Base-by-base conservation (phyloP, 805 yeast species). In the Candida vaughaniae region DNA sequence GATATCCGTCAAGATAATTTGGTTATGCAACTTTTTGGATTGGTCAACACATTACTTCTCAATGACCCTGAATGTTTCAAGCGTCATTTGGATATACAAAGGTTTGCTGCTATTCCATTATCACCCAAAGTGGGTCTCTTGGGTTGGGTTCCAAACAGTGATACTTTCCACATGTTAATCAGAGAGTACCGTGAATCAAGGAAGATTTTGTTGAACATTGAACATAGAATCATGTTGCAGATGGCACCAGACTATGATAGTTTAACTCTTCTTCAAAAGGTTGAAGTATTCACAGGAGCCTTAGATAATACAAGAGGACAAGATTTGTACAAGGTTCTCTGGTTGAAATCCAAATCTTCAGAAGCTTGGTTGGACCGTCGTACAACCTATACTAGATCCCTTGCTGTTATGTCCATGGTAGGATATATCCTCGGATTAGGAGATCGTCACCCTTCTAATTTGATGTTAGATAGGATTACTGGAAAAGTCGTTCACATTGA, bases 401-500 rank as follows among this genome's bases (percentile, higher is more conserved):
- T 93, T 46, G 99, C 99, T 0, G 96, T 88, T 4, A 95, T 93
- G 98, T 91, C 98, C 0, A 93, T 93, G 96, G 96, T 85, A 29
- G 99, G 99, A 1, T 93, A 93, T 58, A 91, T 93, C 36, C 70
- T 93, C 16, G 99, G 99, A 10, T 71, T 93, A 15, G 99, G 99
- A 43, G 99, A 93, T 59, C 78, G 99, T 44, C 99, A 93, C 62
- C 99, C 99, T 18, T 87, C 97, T 20, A 93, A 93, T 55, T 73
- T 93, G 63, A 87, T 93, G 97, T 76, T 93, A 63, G 95, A 91
- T 59, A 71, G 96, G 45, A 77, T 83, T 33, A 88, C 98, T 0
- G 99, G 99, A 43, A 89, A 91, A 54, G 96, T 93, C 35, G 77
- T 93, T 25, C 99, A 93, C 57, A 91, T 93, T 62, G 99, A 93